Conservation (phyloP, 2,329 filamentous ascomycete species). For the Sclerotiophoma versabilis region DNA sequence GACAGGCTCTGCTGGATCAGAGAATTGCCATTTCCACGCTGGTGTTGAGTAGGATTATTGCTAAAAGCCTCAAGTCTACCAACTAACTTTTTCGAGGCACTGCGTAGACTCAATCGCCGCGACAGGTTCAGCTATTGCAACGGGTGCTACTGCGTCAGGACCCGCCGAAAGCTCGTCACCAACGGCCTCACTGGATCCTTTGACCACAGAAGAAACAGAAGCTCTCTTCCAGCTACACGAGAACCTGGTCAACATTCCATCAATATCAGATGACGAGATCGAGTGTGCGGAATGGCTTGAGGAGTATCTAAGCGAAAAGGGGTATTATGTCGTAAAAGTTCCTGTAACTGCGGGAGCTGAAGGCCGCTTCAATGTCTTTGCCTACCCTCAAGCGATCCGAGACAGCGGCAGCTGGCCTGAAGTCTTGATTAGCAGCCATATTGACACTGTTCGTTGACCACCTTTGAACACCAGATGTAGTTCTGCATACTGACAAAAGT, state of each 20-base stretch:
- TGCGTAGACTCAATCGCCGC: neutral
- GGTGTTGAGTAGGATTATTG: neutral
- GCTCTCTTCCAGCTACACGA: slow-evolving; percentile 35
- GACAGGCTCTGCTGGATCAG: neutral
- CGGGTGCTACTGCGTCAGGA: too few species aligned
- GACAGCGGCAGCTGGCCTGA: slow-evolving; percentile 54
- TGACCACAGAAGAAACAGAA: slow-evolving; percentile 28
- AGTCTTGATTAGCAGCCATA: slow-evolving; percentile 77
- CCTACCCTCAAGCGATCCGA: slow-evolving; percentile 58
- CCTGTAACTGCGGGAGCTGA: slow-evolving; percentile 47
- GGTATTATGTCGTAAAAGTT: slow-evolving; percentile 56
- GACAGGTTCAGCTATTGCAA: neutral
- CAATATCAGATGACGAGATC: slow-evolving; percentile 64
- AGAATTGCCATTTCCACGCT: neutral
- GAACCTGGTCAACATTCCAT: slow-evolving; percentile 36
- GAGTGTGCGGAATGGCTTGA: slow-evolving; percentile 71
- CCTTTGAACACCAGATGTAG: too few species aligned
- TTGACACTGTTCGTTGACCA: slow-evolving; percentile 65
- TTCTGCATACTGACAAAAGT: neutral
- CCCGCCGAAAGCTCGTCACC: neutral
- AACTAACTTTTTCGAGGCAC: neutral
- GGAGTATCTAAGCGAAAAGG: slow-evolving; percentile 60
- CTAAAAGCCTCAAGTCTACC: neutral
- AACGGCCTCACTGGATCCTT: slow-evolving; percentile 2
- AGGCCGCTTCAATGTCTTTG: slow-evolving; percentile 76